These are phyloP conservation scores for Verticillium nonalfalfae DNA, from an alignment of 2,329 filamentous ascomycete genomes.

Conservation along the genomic window DNA sequence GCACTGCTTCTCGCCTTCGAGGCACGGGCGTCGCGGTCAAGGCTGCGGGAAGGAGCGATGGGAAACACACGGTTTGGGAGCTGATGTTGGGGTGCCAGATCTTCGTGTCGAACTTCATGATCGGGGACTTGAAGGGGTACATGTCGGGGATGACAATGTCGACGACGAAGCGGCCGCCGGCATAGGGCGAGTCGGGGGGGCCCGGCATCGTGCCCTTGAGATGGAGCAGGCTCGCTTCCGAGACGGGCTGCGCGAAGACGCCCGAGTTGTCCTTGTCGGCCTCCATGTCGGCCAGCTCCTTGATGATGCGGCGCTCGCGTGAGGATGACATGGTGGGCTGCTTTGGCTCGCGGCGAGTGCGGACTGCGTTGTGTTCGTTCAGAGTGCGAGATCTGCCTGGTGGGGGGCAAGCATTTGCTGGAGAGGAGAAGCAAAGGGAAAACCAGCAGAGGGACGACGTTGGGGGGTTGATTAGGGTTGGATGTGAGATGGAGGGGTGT, in stretches of 20 bases:
- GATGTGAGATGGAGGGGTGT: neutral
- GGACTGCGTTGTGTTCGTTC: too few species aligned
- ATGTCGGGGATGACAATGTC: slow-evolving; percentile 82
- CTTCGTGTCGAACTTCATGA: slow-evolving; percentile 87
- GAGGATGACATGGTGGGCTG: slow-evolving; percentile 38
- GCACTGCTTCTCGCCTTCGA: too few species aligned
- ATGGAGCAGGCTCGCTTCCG: slow-evolving; percentile 68
- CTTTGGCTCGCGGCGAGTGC: neutral
- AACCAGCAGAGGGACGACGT: neutral
- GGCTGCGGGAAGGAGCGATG: neutral
- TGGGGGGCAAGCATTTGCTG: too few species aligned
- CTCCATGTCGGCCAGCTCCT: slow-evolving; percentile 71
- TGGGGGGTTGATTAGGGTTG: neutral
- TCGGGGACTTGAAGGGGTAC: slow-evolving; percentile 89
- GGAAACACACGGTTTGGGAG: slow-evolving; percentile 71
- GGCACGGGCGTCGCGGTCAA: neutral
- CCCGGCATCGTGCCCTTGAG: slow-evolving; percentile 79
- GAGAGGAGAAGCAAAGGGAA: too few species aligned
- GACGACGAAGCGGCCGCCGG: slow-evolving; percentile 74
- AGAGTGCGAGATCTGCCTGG: neutral
- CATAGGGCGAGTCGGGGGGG: slow-evolving; percentile 89
- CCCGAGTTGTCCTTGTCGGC: slow-evolving; percentile 67
- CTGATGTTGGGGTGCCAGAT: slow-evolving; percentile 98
- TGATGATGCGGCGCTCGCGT: slow-evolving; percentile 57
- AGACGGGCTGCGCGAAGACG: slow-evolving; percentile 61